phyloP scores from a whole-genome alignment of 2,329 filamentous ascomycete genomes.

The Hortaea sp. region DNA sequence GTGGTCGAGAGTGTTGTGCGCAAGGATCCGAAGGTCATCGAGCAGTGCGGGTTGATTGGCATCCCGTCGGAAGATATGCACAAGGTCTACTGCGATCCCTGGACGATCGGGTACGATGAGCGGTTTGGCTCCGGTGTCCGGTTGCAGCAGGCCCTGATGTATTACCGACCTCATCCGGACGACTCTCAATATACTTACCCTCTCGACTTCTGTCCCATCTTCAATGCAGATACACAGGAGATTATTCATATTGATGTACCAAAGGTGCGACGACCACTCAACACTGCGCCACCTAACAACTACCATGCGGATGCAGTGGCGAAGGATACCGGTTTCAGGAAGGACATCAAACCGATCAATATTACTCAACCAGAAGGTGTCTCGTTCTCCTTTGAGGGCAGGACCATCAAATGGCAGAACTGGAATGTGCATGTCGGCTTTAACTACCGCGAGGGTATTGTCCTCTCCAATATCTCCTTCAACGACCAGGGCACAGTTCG shows the following conservation, averaged over 20 bases:
- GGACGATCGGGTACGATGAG: conserved; percentile 93
- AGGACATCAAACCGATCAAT: conserved; percentile 73
- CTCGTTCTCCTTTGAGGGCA: conserved; percentile 67
- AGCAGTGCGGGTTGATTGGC: conserved; percentile 76
- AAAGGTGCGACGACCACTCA: conserved; percentile 63
- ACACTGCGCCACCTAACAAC: conserved; percentile 61
- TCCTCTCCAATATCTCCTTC: conserved; percentile 81
- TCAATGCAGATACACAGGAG: conserved; percentile 65
- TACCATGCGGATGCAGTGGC: conserved; percentile 68
- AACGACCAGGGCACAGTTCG: conserved; percentile 70
- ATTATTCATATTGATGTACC: conserved; percentile 81
- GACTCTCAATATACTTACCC: conserved; percentile 87
- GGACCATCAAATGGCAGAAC: conserved; percentile 78
- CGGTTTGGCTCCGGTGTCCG: conserved; percentile 69
- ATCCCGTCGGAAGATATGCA: conserved; percentile 78
- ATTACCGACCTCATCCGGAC: conserved; percentile 77
- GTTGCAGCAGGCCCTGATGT: conserved; percentile 89
- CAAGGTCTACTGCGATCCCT: conserved; percentile 93
- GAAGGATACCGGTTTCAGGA: conserved; percentile 63
- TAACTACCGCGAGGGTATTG: conserved; percentile 87
- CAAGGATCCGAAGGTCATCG: conserved; percentile 75
- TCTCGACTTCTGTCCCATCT: conserved; percentile 89
- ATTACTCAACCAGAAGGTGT: conserved; percentile 84
- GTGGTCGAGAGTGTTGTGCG: conserved; percentile 67
- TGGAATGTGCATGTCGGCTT: conserved; percentile 91